A percentile compares a stretch with the other conserved stretches of the same genome.
These are phyloP conservation scores for Cercospora sp. DNA, from an alignment of 2,329 filamentous ascomycete species.

Conservation along the genomic window DNA sequence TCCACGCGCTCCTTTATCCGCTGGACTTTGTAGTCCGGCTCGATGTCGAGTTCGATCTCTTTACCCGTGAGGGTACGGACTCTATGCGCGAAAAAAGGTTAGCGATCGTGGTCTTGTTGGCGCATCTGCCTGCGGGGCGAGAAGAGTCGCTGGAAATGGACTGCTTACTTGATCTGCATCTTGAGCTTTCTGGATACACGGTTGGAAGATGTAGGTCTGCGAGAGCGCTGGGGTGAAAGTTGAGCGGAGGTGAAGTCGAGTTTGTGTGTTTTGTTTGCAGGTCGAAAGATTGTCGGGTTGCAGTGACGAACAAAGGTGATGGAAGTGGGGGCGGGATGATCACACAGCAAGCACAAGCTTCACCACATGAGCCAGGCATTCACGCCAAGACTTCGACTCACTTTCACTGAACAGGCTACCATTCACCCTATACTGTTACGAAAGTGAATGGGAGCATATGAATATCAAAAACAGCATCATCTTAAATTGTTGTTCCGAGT, in stretches of 20 bases:
- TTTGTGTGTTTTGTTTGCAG: neutral
- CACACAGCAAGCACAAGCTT: neutral
- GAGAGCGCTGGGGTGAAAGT: neutral
- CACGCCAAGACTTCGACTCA: constrained; percentile 1
- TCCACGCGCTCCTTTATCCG: constrained; percentile 99
- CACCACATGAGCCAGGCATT: constrained; percentile 1
- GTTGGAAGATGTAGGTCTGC: no score
- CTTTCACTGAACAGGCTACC: neutral
- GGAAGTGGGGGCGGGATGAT: constrained; percentile 8
- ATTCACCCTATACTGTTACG: neutral
- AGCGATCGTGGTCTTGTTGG: neutral
- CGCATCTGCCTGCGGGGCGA: neutral
- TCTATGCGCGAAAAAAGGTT: constrained; percentile 51
- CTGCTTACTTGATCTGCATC: constrained; percentile 6
- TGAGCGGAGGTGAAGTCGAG: neutral
- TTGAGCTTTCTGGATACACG: neutral
- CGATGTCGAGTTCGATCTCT: constrained; percentile 98
- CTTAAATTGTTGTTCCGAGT: neutral
- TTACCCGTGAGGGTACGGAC: constrained; percentile 97
- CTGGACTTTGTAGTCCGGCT: constrained; percentile 88
- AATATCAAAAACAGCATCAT: neutral
- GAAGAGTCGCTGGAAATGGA: neutral
- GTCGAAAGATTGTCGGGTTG: neutral
- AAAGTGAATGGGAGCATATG: neutral
- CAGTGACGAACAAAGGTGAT: constrained; percentile 5